Evolutionary conservation across 1,284 basidiomycete genomes (phyloP).

Genomic region (Melampsora americana): DNA sequence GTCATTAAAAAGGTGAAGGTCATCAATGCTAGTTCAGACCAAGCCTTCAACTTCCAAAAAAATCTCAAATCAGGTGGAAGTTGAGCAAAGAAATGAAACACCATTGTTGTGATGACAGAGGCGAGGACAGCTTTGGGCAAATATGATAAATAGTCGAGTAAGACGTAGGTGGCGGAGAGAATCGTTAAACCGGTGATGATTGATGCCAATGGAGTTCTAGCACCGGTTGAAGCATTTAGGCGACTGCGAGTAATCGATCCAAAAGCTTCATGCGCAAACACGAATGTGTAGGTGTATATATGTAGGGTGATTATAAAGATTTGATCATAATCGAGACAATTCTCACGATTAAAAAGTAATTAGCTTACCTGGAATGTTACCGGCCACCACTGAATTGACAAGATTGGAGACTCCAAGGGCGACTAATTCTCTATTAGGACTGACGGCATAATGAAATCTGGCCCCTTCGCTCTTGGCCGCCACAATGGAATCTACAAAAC

Average conservation of each 20-base stretch:
- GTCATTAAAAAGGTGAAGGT: slow-evolving; percentile 55
- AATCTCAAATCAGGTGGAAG: slow-evolving; percentile 78
- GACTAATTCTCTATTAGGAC: slow-evolving; percentile 84
- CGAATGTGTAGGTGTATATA: too few species aligned
- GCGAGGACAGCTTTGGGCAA: slow-evolving; percentile 78
- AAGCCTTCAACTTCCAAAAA: slow-evolving; percentile 52
- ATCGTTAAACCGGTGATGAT: slow-evolving; percentile 72
- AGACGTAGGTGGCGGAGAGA: slow-evolving; percentile 77
- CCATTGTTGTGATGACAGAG: slow-evolving; percentile 76
- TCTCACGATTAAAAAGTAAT: not conserved
- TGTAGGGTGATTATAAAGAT: too few species aligned
- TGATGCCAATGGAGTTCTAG: slow-evolving; percentile 79
- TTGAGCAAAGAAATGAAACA: slow-evolving; percentile 75
- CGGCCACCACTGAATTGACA: slow-evolving; percentile 25
- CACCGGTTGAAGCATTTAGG: slow-evolving; percentile 81
- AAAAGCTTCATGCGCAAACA: slow-evolving; percentile 3
- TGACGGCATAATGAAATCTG: slow-evolving; percentile 78
- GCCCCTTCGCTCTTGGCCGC: slow-evolving; percentile 81
- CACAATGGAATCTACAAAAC: slow-evolving; percentile 68
- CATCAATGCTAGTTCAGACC: slow-evolving; percentile 40
- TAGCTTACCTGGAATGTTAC: slow-evolving; percentile 27
- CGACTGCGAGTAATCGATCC: slow-evolving; percentile 62
- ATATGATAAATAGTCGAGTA: slow-evolving; percentile 72
- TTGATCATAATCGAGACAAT: too few species aligned
- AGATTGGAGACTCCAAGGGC: slow-evolving; percentile 60